These are phyloP conservation scores for Recurvomyces mirabilis DNA, from an alignment of 495 filamentous ascomycete genomes.

Conservation along the genomic window DNA sequence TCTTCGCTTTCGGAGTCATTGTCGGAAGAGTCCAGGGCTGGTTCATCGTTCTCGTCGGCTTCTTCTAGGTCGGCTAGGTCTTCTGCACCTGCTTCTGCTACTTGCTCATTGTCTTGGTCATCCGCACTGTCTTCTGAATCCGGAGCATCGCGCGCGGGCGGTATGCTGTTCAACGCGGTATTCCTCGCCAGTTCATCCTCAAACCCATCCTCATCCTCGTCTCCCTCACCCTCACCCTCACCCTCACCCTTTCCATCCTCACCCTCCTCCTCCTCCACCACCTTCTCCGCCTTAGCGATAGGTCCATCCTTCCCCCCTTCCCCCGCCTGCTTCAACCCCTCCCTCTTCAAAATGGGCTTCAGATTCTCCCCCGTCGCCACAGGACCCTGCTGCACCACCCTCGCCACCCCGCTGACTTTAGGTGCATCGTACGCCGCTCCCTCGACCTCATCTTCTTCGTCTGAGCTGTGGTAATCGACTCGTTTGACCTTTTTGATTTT, in stretches of 20 bases:
- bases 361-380: conserved; percentile 22
- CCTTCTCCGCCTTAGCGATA: neutral
- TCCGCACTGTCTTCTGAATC: conserved; percentile 36
- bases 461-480: conserved; percentile 57
- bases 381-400: conserved; percentile 24
- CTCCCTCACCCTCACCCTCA: too few relatives aligned
- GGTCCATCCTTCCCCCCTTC: neutral
- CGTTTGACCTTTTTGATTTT: conserved; percentile 58
- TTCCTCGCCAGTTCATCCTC: conserved; percentile 26
- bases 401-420: neutral
- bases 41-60: conserved; percentile 8
- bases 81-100: conserved; percentile 26
- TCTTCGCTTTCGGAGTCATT: conserved; percentile 8
- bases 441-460: conserved; percentile 24
- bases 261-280: neutral
- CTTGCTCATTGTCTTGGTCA: conserved; percentile 56
- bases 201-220: conserved; percentile 17
- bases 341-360: conserved; percentile 27
- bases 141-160: conserved; percentile 5
- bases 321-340: neutral
- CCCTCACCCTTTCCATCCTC: too few relatives aligned
- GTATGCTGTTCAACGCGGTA: conserved; percentile 30
- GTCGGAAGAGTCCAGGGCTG: conserved; percentile 10
- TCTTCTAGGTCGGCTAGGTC: conserved; percentile 32
- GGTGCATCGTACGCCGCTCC: conserved; percentile 3